Evolutionary conservation across 2,329 filamentous ascomycete genomes (phyloP), one percentile per base, ranked within the genome.

Genomic region (Colletotrichum somersetense): DNA sequence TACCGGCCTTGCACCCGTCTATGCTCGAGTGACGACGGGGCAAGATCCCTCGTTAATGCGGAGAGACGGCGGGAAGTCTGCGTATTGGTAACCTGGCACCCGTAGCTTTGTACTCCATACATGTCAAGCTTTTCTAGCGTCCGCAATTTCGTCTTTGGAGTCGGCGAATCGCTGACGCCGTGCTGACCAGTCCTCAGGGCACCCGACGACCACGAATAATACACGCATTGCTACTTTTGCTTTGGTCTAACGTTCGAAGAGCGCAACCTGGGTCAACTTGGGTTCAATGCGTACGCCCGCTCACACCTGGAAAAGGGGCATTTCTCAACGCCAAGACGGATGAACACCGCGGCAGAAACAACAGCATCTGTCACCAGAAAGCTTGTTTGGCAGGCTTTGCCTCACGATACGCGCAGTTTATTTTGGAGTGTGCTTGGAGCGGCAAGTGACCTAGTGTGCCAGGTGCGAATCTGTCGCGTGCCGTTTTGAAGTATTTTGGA

Each of bases 101-200:
- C 20, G 53, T 30, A 57, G 46, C n/a, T 16, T 58, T 42, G 48
- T 67, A 68, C 50, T 20, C 50, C 30, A 48, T 67, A 68, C 52
- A 50, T 64, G 57, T 67, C 65, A 68, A 71, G 44, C 66, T 61
- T 71, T 68, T 52, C n/a, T n/a, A n/a, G 48, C 23, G 18, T 62
- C 58, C 64, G 40, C 58, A 26, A 53, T 46, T 38, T 20, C 30
- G 40, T 26, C 40, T 40, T 40, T 56, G 56, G 20, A 7, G 46
- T 40, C 7, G 26, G 11, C 20, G n/a, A 40, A 38, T 44, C 26
- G 55, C 16, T 2, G 18, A 53, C 2, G 33, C 26, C 26, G 50
- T 20, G 55, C 16, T 3, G 42, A 33, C 16, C 26, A 58, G 48
- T 38, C 38, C 64, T 44, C 30, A 3, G 14, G 14, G 12, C 38